Evolutionary conservation across 2,329 filamentous ascomycete species (phyloP), one percentile per base, ranked within the genome.

Genomic region (Zasmidium angulare): DNA sequence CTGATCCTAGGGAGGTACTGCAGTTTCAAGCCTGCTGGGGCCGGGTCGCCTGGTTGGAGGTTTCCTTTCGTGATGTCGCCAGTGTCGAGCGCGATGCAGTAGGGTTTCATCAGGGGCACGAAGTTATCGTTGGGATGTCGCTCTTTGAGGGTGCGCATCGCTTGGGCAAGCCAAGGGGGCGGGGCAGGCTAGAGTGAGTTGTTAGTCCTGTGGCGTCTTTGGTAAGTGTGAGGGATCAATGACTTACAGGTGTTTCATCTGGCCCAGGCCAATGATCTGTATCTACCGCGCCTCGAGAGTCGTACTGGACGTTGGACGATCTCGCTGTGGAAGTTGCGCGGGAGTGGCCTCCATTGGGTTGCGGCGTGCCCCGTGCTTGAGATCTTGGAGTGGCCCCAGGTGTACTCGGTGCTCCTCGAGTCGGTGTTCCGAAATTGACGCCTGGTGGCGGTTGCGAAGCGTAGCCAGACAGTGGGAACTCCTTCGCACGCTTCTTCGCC

Each of bases 101-200:
- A 90, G 76, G 96, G 93, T 61, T 92, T 91, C 95, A 99, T 99
- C 21, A 89, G 84, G 55, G 87, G 89, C 75, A 96, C 91, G 73
- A 98, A 98, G 26, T 84, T 83, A 74, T 97, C 92, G 68, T 88
- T 84, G 2, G 90, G 88, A 70, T 96, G 93, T 19, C 77, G 76
- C 60, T 82, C 80, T 66, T 86, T 86, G 58, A 98, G 84, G 22
- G 86, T 82, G 60, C 84, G 80, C n/a, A 98, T 84, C 55, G 90
- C 89, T 40, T 83, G 78, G 58, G 82, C 80, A 57, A 99, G 89
- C 95, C 95, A 98, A 58, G 85, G 81, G n/a, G 93, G 93, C 19
- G 92, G 87, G 7, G 90, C 86, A 59, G 92, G 91, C 91, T 96
- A 70, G 50, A 29, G 50, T 11, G 36, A 21, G 2, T 20, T 47